Conservation (phyloP, 805 yeast species). For the Ascoidea asiatica region DNA sequence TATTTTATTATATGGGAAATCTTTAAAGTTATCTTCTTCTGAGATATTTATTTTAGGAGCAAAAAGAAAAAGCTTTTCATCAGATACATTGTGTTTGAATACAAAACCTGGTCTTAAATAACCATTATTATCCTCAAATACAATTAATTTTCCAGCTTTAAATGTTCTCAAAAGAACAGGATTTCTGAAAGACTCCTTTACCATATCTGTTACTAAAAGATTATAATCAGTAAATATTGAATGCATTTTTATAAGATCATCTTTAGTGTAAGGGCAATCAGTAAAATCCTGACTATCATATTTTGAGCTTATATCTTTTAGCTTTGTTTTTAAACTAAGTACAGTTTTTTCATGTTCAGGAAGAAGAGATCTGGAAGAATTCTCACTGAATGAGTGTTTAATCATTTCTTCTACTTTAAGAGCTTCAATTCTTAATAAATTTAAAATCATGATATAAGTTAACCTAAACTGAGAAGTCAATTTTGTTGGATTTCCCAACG, state of each 20-base stretch:
- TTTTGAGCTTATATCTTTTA: conserved; percentile 23
- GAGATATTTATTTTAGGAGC: conserved; percentile 29
- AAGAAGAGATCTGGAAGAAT: conserved; percentile 66
- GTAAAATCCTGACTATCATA: conserved; percentile 1
- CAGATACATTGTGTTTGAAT: conserved; percentile 25
- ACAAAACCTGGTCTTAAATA: conserved; percentile 39
- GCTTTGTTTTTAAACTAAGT: conserved; percentile 32
- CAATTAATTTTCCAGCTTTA: conserved; percentile 40
- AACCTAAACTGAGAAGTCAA: conserved; percentile 84
- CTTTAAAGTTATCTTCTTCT: conserved; percentile 15
- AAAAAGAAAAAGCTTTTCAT: conserved; percentile 23
- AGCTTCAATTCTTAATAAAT: conserved; percentile 84
- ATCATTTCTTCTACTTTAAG: conserved; percentile 97
- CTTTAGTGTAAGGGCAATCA: conserved; percentile 2
- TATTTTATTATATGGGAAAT: conserved; percentile 2
- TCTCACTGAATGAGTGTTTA: conserved; percentile 88
- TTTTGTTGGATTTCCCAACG: conserved; percentile 83
- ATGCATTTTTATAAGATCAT: conserved; percentile 32
- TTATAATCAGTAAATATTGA: conserved; percentile 32
- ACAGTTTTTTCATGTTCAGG: conserved; percentile 76
- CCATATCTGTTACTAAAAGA: conserved; percentile 28
- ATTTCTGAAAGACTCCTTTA: conserved; percentile 31
- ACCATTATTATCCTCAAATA: conserved; percentile 36
- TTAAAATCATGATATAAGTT: conserved; percentile 92
- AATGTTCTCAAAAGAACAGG: conserved; percentile 35